Evolutionary conservation across 2,329 filamentous ascomycete species (phyloP).

Genomic region (Diaporthe ampelina): DNA sequence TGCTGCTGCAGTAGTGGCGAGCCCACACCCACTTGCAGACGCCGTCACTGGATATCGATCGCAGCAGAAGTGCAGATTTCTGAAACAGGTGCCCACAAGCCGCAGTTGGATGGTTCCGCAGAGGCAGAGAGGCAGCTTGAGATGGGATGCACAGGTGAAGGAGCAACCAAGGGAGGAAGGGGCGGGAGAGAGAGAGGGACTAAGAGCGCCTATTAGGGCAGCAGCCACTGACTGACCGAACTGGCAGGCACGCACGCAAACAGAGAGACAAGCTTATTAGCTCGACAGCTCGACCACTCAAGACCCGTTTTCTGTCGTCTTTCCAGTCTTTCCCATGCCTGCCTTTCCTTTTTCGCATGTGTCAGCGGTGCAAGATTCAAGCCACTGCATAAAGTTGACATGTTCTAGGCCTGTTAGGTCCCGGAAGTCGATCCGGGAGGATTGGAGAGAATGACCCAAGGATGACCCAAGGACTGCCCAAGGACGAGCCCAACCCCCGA

Average conservation of each 20-base stretch:
- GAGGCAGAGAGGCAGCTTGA: no score
- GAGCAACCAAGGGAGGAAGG: neutral
- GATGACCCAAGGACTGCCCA: conserved; percentile 4
- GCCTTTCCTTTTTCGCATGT: neutral
- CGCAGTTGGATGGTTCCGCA: no score
- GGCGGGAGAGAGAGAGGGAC: neutral
- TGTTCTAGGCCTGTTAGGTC: conserved; percentile 3
- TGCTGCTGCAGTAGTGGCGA: conserved; percentile 12
- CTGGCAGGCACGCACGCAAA: no score
- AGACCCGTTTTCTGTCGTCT: neutral
- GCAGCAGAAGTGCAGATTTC: neutral
- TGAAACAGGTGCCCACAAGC: conserved; percentile 24
- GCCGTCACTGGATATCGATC: neutral
- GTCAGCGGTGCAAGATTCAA: conserved; percentile 19
- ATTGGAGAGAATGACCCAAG: neutral
- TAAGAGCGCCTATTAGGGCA: neutral
- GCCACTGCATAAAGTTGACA: conserved; percentile 15
- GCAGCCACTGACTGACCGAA: no score
- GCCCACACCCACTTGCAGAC: conserved; percentile 9
- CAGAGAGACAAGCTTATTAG: no score
- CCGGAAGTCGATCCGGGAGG: conserved; percentile 2
- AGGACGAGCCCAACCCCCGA: neutral
- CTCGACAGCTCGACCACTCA: no score
- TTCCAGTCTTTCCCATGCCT: neutral
- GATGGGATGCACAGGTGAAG: neutral